These are phyloP conservation scores for Candida ponderosae DNA, from an alignment of 805 yeast species.

Conservation along the genomic window DNA sequence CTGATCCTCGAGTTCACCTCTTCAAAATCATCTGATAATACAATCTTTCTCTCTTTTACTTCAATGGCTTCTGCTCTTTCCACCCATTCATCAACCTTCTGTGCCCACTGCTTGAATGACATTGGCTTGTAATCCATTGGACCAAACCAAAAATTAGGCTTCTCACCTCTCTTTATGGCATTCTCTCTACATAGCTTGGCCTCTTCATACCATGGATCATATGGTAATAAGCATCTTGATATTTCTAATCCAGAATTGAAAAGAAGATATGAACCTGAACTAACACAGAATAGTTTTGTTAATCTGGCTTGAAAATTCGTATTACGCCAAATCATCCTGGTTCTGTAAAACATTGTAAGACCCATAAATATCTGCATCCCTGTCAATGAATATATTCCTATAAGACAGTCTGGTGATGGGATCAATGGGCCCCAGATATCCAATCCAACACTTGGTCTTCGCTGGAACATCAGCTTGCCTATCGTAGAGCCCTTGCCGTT, in stretches of 20 bases:
- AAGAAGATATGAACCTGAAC: constrained; percentile 39
- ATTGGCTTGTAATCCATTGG: constrained; percentile 52
- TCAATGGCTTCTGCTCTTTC: constrained; percentile 4
- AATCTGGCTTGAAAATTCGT: constrained; percentile 20
- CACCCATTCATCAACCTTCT: constrained; percentile 17
- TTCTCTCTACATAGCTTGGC: constrained; percentile 45
- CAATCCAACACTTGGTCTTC: constrained; percentile 53
- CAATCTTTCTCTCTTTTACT: constrained; percentile 1
- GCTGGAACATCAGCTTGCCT: constrained; percentile 12
- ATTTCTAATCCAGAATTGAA: constrained; percentile 50
- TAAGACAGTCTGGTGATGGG: constrained; percentile 60
- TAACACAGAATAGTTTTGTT: constrained; percentile 23
- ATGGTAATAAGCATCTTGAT: constrained; percentile 37
- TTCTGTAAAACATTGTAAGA: constrained; percentile 18
- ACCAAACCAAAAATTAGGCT: constrained; percentile 59
- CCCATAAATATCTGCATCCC: constrained; percentile 50
- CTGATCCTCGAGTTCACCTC: constrained; percentile 8
- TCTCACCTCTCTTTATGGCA: constrained; percentile 35
- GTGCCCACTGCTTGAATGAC: constrained; percentile 28
- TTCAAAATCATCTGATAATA: constrained; percentile 4
- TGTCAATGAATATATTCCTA: constrained; percentile 44
- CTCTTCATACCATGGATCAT: constrained; percentile 72
- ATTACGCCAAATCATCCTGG: constrained; percentile 17
- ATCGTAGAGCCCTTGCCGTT: not conserved
- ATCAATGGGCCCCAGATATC: constrained; percentile 63